Conservation (phyloP, 2,329 filamentous ascomycete genomes). For the Trichoderma sp. region DNA sequence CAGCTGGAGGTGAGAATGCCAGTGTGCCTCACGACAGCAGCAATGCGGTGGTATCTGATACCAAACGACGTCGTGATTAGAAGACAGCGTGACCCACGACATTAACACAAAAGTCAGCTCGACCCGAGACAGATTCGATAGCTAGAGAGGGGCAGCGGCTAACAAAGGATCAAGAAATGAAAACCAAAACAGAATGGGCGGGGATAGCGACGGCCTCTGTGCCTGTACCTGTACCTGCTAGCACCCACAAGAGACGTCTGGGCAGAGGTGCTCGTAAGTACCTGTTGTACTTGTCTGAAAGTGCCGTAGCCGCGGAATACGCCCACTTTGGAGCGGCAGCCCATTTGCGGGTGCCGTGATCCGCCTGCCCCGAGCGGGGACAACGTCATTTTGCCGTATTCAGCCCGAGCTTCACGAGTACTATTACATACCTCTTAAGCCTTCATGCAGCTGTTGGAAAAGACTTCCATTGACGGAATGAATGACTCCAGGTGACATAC, state of each 20-base stretch:
- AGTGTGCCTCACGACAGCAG: background rate
- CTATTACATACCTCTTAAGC: too few species aligned
- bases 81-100: too few species aligned
- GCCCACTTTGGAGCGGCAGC: conserved; percentile 18
- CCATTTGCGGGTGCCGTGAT: conserved; percentile 22
- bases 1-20: conserved; percentile 15
- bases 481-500: too few species aligned
- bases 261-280: background rate
- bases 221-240: background rate
- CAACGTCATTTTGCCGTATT: conserved; percentile 27
- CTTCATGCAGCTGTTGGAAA: background rate
- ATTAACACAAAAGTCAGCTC: background rate
- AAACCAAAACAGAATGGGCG: background rate
- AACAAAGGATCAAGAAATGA: background rate
- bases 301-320: conserved; percentile 18
- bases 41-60: background rate
- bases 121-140: background rate
- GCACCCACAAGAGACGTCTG: background rate
- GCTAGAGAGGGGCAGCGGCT: background rate
- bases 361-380: conserved; percentile 25
- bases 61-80: too few species aligned
- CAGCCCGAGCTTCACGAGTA: background rate
- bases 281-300: background rate
- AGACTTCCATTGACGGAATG: background rate
- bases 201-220: background rate